A percentile compares a stretch with the other conserved stretches of the same genome.
These are phyloP conservation scores for Aciculosporium take DNA, from an alignment of 2,329 filamentous ascomycete genomes.

Conservation along the genomic window DNA sequence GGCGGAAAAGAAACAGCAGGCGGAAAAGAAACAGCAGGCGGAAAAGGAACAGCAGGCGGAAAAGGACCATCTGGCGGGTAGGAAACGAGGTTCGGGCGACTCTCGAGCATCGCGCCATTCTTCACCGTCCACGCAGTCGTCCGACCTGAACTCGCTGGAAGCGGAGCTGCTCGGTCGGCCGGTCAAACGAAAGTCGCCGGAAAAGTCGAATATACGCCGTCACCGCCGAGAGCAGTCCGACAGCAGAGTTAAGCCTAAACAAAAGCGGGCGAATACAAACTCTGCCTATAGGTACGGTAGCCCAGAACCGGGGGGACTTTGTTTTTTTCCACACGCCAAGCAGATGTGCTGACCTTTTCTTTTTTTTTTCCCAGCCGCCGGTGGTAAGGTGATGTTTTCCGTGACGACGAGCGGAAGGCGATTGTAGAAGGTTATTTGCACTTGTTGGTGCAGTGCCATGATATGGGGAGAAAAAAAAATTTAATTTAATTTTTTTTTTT, in stretches of 20 bases:
- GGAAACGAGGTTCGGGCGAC: constrained; percentile 10
- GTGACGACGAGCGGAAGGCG: neutral
- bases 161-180: constrained; percentile 23
- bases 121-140: constrained; percentile 19
- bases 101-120: constrained; percentile 17
- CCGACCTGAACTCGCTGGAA: constrained; percentile 24
- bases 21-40: constrained; percentile 5
- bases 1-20: neutral
- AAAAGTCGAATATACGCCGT: constrained; percentile 12
- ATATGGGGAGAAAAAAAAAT: too few species aligned
- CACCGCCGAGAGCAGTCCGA: constrained; percentile 9
- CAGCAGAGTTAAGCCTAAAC: constrained; percentile 13
- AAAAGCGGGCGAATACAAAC: constrained; percentile 21
- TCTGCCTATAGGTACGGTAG: constrained; percentile 23
- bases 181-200: constrained; percentile 16
- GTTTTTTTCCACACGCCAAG: neutral
- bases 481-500: too few species aligned
- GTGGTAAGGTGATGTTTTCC: constrained; percentile 13
- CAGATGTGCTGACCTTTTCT: constrained; percentile 4
- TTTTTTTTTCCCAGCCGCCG: constrained; percentile 21
- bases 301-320: too few species aligned
- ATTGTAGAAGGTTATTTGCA: neutral
- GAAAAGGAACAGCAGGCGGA: constrained; percentile 3
- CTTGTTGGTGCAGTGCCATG: too few species aligned
- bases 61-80: neutral